phyloP scores from a whole-genome alignment of 495 filamentous ascomycete genomes.

The Tuber indicum region DNA sequence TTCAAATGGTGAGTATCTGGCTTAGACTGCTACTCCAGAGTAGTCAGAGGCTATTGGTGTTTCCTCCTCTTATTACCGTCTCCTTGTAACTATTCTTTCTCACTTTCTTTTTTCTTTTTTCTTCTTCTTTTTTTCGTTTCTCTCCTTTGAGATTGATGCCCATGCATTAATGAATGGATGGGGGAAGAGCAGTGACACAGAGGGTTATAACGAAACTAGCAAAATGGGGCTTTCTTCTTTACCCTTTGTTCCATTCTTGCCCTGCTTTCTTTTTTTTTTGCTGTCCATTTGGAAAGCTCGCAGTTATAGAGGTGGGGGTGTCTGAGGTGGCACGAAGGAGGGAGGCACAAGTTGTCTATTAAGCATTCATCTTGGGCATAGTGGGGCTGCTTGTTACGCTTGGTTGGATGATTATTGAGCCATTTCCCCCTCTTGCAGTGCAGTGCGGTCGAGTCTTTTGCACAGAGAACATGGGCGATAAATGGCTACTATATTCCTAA shows the following conservation, averaged over 20 bases:
- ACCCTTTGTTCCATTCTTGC: slow-evolving; percentile 5
- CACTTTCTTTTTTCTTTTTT: slow-evolving; percentile 15
- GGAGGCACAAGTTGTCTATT: neutral
- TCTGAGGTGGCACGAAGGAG: neutral
- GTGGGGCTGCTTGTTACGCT: neutral
- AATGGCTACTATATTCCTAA: neutral
- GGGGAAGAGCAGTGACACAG: neutral
- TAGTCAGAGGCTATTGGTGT: slow-evolving; percentile 24
- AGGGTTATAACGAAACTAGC: neutral
- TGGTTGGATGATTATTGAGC: neutral
- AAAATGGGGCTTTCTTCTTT: slow-evolving; percentile 13
- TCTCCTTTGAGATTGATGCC: slow-evolving; percentile 9
- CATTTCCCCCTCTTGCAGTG: neutral
- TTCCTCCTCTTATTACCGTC: slow-evolving; percentile 20
- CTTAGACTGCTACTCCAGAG: slow-evolving; percentile 12
- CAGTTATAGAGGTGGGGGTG: neutral
- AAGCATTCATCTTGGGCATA: slow-evolving; percentile 2
- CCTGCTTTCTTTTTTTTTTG: neutral
- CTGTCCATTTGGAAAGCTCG: slow-evolving; percentile 4
- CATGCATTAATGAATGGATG: slow-evolving; percentile 4
- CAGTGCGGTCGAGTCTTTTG: neutral
- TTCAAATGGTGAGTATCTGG: slow-evolving; percentile 31
- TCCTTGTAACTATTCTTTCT: slow-evolving; percentile 32
- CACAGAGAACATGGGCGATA: neutral
- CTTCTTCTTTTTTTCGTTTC: neutral